A percentile compares a stretch with the other conserved stretches of the same genome.
Conservation (phyloP, 1,284 basidiomycete genomes). For the Pholiota adiposa region DNA sequence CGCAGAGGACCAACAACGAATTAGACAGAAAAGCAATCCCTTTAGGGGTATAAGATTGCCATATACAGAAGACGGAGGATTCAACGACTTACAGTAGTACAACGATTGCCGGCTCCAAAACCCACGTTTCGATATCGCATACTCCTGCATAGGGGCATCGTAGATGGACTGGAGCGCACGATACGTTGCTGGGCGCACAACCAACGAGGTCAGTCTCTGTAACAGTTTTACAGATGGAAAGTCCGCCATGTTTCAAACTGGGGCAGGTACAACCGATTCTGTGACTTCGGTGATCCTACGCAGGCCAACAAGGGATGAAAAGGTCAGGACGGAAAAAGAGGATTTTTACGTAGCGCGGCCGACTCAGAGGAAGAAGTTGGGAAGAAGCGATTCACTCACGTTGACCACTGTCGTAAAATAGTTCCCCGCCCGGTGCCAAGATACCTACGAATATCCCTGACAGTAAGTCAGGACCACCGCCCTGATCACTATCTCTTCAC, state of each 20-base stretch:
- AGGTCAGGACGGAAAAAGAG: too few species aligned
- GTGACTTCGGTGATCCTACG: too few species aligned
- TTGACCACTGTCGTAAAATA: background rate
- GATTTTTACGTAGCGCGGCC: too few species aligned
- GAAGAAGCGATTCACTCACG: too few species aligned
- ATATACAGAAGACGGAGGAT: background rate
- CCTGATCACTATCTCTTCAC: background rate
- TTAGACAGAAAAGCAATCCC: conserved; percentile 9
- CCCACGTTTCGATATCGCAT: background rate
- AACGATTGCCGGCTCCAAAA: background rate
- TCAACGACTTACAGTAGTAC: conserved; percentile 4
- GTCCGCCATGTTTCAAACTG: too few species aligned
- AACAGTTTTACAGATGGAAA: background rate
- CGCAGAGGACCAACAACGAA: background rate
- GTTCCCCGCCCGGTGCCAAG: background rate
- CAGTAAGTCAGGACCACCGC: background rate
- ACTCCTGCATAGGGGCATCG: background rate
- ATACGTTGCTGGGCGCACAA: background rate
- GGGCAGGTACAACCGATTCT: too few species aligned
- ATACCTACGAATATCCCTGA: background rate
- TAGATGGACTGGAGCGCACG: background rate
- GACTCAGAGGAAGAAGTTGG: too few species aligned
- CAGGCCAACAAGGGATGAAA: too few species aligned
- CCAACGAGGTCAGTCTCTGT: background rate
- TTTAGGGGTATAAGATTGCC: background rate